Evolutionary conservation across 192 early-diverging fungal species (phyloP).

Genomic region (Backusella sp.): DNA sequence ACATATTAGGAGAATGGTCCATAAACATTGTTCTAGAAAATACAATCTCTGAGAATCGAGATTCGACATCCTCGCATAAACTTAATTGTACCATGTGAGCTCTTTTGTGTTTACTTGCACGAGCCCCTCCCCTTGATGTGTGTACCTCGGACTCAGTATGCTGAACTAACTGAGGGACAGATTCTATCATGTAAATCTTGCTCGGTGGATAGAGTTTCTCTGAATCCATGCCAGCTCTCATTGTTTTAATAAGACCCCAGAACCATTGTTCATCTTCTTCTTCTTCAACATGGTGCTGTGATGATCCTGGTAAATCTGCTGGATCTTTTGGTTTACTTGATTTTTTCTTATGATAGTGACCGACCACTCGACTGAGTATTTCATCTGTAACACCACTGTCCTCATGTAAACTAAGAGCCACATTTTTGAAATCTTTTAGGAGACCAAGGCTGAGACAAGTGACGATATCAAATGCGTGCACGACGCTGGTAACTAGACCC

Average conservation of each 20-base stretch:
- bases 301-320: slow-evolving; percentile 12
- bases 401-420: slow-evolving; percentile 64
- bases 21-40: slow-evolving; percentile 80
- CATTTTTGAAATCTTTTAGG: slow-evolving; percentile 72
- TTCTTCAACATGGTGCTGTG: not conserved
- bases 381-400: slow-evolving; percentile 62
- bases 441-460: slow-evolving; percentile 71
- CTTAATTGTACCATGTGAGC: slow-evolving; percentile 55
- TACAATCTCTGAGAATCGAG: slow-evolving; percentile 74
- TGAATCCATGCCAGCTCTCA: slow-evolving; percentile 79
- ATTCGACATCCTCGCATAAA: slow-evolving; percentile 71
- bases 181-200: slow-evolving; percentile 62
- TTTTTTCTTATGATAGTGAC: slow-evolving; percentile 35
- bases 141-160: slow-evolving; percentile 27
- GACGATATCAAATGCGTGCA: slow-evolving; percentile 77
- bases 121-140: slow-evolving; percentile 18
- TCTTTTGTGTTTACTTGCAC: slow-evolving; percentile 38
- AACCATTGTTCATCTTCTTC: slow-evolving; percentile 75
- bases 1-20: slow-evolving; percentile 72
- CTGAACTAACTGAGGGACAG: slow-evolving; percentile 46
- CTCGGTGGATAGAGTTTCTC: slow-evolving; percentile 85
- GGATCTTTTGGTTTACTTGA: slow-evolving; percentile 2
- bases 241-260: slow-evolving; percentile 78
- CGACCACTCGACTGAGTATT: slow-evolving; percentile 59
- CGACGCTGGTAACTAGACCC: slow-evolving; percentile 76